phyloP scores from a whole-genome alignment of 2,329 filamentous ascomycete genomes.

The Alternaria dauci region DNA sequence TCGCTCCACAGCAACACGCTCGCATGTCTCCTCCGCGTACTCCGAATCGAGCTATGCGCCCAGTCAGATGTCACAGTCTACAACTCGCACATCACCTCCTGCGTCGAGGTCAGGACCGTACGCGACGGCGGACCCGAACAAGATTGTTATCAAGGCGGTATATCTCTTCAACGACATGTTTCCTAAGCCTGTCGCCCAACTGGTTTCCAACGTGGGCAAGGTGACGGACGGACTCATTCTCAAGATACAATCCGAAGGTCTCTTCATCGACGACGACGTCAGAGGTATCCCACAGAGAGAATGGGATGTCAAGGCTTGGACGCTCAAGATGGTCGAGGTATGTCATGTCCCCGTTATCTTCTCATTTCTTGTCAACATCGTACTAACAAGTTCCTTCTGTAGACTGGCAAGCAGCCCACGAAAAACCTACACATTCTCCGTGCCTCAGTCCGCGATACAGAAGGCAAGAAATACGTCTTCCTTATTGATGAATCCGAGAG shows the following conservation, averaged over 20 bases:
- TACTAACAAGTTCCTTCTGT: slow-evolving; percentile 15
- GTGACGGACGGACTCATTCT: slow-evolving; percentile 94
- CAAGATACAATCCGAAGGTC: slow-evolving; percentile 88
- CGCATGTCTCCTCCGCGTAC: slow-evolving; percentile 61
- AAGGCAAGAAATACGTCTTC: slow-evolving; percentile 69
- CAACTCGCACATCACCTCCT: slow-evolving; percentile 82
- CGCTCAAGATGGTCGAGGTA: slow-evolving; percentile 84
- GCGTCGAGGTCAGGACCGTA: slow-evolving; percentile 81
- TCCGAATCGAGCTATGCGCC: slow-evolving; percentile 89
- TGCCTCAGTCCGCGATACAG: slow-evolving; percentile 65
- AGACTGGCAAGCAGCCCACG: slow-evolving; percentile 57
- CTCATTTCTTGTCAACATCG: not conserved
- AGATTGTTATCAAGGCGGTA: slow-evolving; percentile 93
- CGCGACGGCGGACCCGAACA: slow-evolving; percentile 88
- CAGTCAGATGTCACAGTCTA: slow-evolving; percentile 70
- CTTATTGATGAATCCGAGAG: slow-evolving; percentile 66
- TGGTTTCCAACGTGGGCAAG: slow-evolving; percentile 81
- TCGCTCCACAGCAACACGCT: slow-evolving; percentile 35
- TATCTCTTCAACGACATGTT: slow-evolving; percentile 92
- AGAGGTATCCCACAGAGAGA: slow-evolving; percentile 91
- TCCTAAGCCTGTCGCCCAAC: slow-evolving; percentile 87
- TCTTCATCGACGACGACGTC: slow-evolving; percentile 97
- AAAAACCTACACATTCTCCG: slow-evolving; percentile 63
- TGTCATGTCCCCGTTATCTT: slow-evolving; percentile 9
- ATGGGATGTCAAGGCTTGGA: slow-evolving; percentile 99